Evolutionary conservation across 1,139 yeast species (phyloP).

Genomic region (Zygosaccharomyces pseudobailii): DNA sequence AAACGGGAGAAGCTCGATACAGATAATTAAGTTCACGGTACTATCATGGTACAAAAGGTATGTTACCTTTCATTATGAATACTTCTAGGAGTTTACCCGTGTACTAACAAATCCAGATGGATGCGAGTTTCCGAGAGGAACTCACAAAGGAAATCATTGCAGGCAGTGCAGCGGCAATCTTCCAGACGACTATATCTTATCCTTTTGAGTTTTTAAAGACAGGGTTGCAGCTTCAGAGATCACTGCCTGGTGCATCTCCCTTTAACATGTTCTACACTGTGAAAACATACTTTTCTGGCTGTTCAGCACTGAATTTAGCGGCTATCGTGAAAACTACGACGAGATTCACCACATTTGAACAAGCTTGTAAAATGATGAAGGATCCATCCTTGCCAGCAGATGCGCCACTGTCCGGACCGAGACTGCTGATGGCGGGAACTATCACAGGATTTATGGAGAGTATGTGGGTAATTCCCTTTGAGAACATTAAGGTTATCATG

Average conservation of each 20-base stretch:
- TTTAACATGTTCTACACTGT: conserved; percentile 37
- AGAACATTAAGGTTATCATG: conserved; percentile 79
- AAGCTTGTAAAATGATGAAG: conserved; percentile 71
- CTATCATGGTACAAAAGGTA: conserved; percentile 4
- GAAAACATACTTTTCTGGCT: conserved; percentile 63
- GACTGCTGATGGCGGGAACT: conserved; percentile 77
- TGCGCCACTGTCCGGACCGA: conserved; percentile 60
- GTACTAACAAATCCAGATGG: conserved; percentile 3
- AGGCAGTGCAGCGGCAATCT: conserved; percentile 71
- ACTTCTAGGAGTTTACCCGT: not conserved
- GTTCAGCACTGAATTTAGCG: conserved; percentile 76
- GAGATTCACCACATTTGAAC: conserved; percentile 69
- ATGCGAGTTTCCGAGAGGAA: conserved; percentile 3
- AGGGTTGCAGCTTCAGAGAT: conserved; percentile 56
- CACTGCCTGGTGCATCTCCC: conserved; percentile 39
- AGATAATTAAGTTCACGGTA: not conserved
- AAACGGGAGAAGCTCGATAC: not conserved
- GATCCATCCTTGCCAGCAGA: conserved; percentile 38
- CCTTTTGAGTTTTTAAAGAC: conserved; percentile 85
- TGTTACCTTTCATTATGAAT: not conserved
- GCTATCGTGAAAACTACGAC: conserved; percentile 67
- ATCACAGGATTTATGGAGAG: conserved; percentile 83
- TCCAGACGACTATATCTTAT: conserved; percentile 66
- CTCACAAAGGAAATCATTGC: conserved; percentile 57
- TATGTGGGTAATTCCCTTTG: conserved; percentile 83